Conservation (phyloP, 2,329 filamentous ascomycete genomes). For the Bipolaris zeicola region DNA sequence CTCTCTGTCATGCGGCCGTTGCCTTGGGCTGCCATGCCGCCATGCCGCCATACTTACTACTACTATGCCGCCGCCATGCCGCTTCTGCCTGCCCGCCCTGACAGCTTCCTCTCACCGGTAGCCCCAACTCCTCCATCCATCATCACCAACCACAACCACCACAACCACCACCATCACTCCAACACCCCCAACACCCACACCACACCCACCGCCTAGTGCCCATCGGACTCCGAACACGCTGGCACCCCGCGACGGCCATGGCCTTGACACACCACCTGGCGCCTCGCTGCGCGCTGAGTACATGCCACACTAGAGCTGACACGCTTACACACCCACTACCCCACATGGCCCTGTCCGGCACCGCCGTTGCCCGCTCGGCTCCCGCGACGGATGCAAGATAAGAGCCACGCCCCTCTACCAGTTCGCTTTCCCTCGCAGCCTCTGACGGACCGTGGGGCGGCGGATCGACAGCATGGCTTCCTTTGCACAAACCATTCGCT, state of each 20-base stretch:
- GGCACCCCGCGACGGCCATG: background rate
- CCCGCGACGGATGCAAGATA: constrained; percentile 7
- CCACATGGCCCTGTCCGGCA: constrained; percentile 19
- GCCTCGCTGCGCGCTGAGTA: constrained; percentile 27
- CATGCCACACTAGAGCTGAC: constrained; percentile 7
- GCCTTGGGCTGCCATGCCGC: constrained; percentile 8
- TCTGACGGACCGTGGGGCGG: constrained; percentile 4
- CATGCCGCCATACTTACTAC: background rate
- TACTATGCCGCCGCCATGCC: constrained; percentile 3
- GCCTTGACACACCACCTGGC: constrained; percentile 6
- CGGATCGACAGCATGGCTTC: constrained; percentile 6
- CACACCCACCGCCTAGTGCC: constrained; percentile 26
- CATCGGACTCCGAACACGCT: constrained; percentile 36
- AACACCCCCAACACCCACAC: background rate
- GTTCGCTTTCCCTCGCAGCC: background rate
- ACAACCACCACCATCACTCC: background rate
- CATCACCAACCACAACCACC: background rate
- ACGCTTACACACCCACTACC: constrained; percentile 17
- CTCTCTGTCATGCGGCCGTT: constrained; percentile 4
- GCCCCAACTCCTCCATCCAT: background rate
- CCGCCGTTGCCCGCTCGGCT: constrained; percentile 13
- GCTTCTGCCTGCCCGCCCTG: constrained; percentile 10
- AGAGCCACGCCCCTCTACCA: background rate
- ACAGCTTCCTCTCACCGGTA: constrained; percentile 26
- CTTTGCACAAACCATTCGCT: too few species aligned